phyloP scores from a whole-genome alignment of 2,329 filamentous ascomycete genomes.

The Cryphonectria parasitica region DNA sequence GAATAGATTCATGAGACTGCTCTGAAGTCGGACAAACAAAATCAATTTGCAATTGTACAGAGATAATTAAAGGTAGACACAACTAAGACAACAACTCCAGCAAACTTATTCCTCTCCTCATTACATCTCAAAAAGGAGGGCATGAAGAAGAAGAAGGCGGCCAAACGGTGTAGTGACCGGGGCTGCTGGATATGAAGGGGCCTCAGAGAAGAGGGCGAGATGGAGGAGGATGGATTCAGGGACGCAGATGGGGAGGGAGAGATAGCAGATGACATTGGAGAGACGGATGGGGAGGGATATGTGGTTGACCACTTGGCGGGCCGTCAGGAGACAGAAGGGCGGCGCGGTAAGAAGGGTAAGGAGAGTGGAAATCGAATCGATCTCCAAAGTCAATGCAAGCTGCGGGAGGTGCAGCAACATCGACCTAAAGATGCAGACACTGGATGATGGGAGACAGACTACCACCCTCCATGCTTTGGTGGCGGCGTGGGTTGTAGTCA shows the following conservation, averaged over 20 bases:
- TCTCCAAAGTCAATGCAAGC: slow-evolving; percentile 28
- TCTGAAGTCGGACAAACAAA: slow-evolving; percentile 29
- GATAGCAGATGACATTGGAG: slow-evolving; percentile 16
- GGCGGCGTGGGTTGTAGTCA: slow-evolving; percentile 24
- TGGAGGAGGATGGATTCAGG: slow-evolving; percentile 10
- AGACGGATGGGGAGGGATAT: background rate
- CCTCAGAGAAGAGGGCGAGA: slow-evolving; percentile 3
- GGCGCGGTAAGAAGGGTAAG: slow-evolving; percentile 24
- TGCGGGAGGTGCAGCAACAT: slow-evolving; percentile 28
- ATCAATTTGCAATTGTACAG: slow-evolving; percentile 36
- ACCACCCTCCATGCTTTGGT: slow-evolving; percentile 26
- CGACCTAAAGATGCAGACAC: slow-evolving; percentile 19
- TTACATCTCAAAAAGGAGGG: slow-evolving; percentile 31
- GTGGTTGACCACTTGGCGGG: slow-evolving; percentile 20
- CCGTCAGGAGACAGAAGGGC: slow-evolving; percentile 19
- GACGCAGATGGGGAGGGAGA: slow-evolving; percentile 16
- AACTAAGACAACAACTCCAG: slow-evolving; percentile 38
- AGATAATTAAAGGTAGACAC: slow-evolving; percentile 31
- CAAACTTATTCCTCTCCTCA: slow-evolving; percentile 40
- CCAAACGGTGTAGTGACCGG: slow-evolving; percentile 33
- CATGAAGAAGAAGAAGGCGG: slow-evolving; percentile 25
- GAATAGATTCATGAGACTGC: slow-evolving; percentile 23
- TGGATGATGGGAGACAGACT: slow-evolving; percentile 23
- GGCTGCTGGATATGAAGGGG: background rate
- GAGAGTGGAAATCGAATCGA: slow-evolving; percentile 23